Evolutionary conservation across 2,329 filamentous ascomycete species (phyloP), one percentile per base, ranked within the genome.

Genomic region (Lecanosticta acicola): DNA sequence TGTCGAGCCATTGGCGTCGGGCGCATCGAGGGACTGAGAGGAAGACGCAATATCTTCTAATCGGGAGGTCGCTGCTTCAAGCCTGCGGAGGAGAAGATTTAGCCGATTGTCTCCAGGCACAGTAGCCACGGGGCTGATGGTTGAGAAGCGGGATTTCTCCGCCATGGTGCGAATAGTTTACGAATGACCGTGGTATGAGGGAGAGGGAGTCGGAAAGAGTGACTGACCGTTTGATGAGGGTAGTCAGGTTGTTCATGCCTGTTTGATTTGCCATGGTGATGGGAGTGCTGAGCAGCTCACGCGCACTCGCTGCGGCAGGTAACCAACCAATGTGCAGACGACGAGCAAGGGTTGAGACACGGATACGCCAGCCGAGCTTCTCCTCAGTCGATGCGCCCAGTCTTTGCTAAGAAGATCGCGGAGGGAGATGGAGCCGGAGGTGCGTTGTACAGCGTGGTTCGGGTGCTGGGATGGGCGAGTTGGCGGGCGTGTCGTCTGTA

Each of bases 41-140:
- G 87, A 84, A 56, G 86, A 82, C 37, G 93, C 91, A 63, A 98
- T 95, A 68, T 98, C 93, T 73, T 98, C 93, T 46, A 98, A 81
- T 48, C 93, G 84, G 54, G 89, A 93, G 42, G 93, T 98, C 32
- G 93, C 93, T 67, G 93, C 93, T 77, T 98, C 93, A 59, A 98
- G 85, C 72, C 93, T 98, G 66, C 57, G 55, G 46, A 74, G 64
- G 54, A 69, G 57, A 43, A 49, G 64, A 48, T 69, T 81, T 67
- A 80, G 78, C 62, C 66, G 56, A 51, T 64, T 69, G 61, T 69
- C 55, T 46, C 43, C 29, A 24, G 54, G 41, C 36, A 46, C 41
- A 35, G 52, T 32, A 40, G 56, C 21, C 14, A 54, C 41, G 32
- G 54, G 43, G 47, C 37, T 49, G 46, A 32, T 49, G 39, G 33